These are phyloP conservation scores for Heterobasidion annosum DNA, from an alignment of 1,284 basidiomycete genomes.

Conservation along the genomic window DNA sequence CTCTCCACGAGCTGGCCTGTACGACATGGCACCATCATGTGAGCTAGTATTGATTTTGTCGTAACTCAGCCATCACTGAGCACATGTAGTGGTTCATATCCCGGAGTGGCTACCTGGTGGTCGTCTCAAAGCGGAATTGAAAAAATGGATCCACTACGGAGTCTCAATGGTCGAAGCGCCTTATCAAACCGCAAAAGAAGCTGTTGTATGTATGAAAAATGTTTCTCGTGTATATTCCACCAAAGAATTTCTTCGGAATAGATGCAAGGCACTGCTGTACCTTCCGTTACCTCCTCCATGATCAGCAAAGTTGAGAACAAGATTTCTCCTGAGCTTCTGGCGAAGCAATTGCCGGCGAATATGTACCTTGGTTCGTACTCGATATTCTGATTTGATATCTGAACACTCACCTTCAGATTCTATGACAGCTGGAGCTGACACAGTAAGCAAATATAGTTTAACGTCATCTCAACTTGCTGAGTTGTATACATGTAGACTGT, in stretches of 20 bases:
- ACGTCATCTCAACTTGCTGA: neutral
- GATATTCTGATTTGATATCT: neutral
- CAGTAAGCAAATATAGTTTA: neutral
- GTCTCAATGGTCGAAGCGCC: slow-evolving; percentile 22
- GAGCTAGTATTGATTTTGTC: slow-evolving; percentile 5
- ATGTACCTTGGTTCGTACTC: slow-evolving; percentile 7
- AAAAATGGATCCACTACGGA: slow-evolving; percentile 23
- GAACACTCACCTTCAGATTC: neutral
- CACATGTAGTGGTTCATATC: slow-evolving; percentile 24
- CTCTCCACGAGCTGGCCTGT: slow-evolving; percentile 16
- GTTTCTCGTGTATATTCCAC: neutral
- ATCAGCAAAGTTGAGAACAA: slow-evolving; percentile 3
- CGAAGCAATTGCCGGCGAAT: slow-evolving; percentile 4
- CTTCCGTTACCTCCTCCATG: slow-evolving; percentile 2
- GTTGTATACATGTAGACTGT: slow-evolving; percentile 8
- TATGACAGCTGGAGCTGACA: neutral
- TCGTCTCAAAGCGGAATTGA: slow-evolving; percentile 37
- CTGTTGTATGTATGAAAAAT: slow-evolving; percentile 13
- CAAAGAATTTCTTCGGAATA: neutral
- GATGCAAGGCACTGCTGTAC: neutral
- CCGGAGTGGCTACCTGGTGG: slow-evolving; percentile 39
- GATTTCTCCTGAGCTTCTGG: slow-evolving; percentile 1
- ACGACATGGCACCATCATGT: slow-evolving; percentile 19
- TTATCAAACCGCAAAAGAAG: slow-evolving; percentile 21
- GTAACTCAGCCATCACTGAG: neutral